These are phyloP conservation scores for Aphanocladium album DNA, from an alignment of 2,329 filamentous ascomycete genomes.

Conservation along the genomic window DNA sequence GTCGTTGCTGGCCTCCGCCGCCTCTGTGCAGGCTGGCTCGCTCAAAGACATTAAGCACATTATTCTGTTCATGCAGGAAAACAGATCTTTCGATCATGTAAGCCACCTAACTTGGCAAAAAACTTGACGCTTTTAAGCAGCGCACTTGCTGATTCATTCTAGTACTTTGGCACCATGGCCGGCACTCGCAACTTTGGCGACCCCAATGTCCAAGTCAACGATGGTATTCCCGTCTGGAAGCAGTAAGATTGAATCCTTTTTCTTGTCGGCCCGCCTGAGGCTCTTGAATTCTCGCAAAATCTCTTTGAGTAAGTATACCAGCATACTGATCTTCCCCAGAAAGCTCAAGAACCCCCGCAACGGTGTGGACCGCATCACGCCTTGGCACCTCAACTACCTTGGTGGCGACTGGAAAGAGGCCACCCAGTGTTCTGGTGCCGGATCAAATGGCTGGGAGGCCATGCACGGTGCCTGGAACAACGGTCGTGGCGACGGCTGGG, in stretches of 20 bases:
- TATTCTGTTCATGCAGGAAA: slow-evolving; percentile 51
- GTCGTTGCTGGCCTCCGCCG: slow-evolving; percentile 14
- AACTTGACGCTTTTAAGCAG: too few species aligned
- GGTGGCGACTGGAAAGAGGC: slow-evolving; percentile 40
- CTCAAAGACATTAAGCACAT: slow-evolving; percentile 50
- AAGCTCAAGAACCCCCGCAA: slow-evolving; percentile 13
- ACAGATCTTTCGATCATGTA: slow-evolving; percentile 28
- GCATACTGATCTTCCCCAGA: too few species aligned
- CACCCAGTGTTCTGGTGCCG: slow-evolving; percentile 49
- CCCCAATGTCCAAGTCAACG: slow-evolving; percentile 22
- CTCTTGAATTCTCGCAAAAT: too few species aligned
- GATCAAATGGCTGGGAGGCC: slow-evolving; percentile 44
- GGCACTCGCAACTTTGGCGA: slow-evolving; percentile 50
- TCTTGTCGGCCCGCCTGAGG: too few species aligned
- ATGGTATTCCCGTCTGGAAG: slow-evolving; percentile 40
- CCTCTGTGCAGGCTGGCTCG: slow-evolving; percentile 28
- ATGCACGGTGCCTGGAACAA: slow-evolving; percentile 48
- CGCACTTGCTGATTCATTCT: background rate
- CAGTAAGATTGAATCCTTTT: slow-evolving; percentile 42
- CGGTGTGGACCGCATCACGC: slow-evolving; percentile 41
- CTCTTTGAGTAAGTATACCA: too few species aligned
- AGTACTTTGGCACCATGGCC: slow-evolving; percentile 51
- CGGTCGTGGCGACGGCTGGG: slow-evolving; percentile 47
- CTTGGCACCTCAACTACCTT: slow-evolving; percentile 45
- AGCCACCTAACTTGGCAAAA: background rate